phyloP scores from a whole-genome alignment of 345 rosid genomes.

The Firmiana major region DNA sequence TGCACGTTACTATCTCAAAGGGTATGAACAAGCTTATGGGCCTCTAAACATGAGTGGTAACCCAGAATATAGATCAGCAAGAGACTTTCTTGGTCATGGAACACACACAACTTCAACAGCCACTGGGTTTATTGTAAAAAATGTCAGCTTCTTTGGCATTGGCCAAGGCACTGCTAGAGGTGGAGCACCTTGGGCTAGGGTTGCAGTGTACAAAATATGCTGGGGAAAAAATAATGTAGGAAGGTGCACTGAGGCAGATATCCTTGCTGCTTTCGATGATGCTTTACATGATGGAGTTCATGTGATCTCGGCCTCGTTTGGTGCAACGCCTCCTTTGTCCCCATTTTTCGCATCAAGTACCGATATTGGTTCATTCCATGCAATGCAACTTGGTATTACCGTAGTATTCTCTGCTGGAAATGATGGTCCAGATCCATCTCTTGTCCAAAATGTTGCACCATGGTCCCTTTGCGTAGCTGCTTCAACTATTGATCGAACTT shows the following conservation, averaged over 20 bases:
- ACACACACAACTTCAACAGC: conserved; percentile 60
- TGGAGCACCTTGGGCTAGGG: conserved; percentile 56
- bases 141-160: conserved; percentile 31
- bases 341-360: conserved; percentile 29
- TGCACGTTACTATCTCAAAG: conserved; percentile 59
- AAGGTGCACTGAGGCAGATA: conserved; percentile 37
- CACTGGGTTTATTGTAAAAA: conserved; percentile 35
- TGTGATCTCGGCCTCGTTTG: conserved; percentile 46
- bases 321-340: conserved; percentile 31
- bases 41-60: conserved; percentile 25
- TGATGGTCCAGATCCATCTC: conserved; percentile 25
- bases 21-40: conserved; percentile 39
- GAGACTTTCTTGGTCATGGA: conserved; percentile 45
- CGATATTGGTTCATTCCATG: conserved; percentile 45
- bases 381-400: conserved; percentile 38
- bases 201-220: conserved; percentile 49
- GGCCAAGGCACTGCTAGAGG: conserved; percentile 49
- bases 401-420: conserved; percentile 45
- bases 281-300: conserved; percentile 43
- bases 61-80: conserved; percentile 45
- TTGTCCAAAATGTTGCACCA: conserved; percentile 41
- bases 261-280: conserved; percentile 46
- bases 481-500: conserved; percentile 41
- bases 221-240: conserved; percentile 5
- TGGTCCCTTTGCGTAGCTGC: conserved; percentile 51